Evolutionary conservation across 306 rosid species (phyloP).

Genomic region (Mucuna pruriens): DNA sequence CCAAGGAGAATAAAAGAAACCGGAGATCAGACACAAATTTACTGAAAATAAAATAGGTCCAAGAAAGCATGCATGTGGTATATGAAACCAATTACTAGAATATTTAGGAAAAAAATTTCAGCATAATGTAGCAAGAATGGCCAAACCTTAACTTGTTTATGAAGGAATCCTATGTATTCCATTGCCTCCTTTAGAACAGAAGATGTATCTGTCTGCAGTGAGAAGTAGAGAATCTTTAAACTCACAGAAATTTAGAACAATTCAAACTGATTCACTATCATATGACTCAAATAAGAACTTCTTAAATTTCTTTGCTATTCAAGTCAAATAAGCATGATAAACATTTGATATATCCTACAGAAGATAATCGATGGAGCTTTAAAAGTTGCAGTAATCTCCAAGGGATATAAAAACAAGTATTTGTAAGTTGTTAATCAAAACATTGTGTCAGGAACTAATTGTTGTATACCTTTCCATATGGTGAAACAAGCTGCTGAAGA

Average conservation of each 20-base stretch:
- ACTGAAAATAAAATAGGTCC: neutral
- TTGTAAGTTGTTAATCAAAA: neutral
- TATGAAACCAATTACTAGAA: constrained; percentile 21
- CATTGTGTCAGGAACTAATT: constrained; percentile 21
- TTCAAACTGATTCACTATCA: constrained; percentile 9
- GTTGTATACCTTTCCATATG: constrained; percentile 83
- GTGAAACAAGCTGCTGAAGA: constrained; percentile 97
- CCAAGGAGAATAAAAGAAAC: neutral
- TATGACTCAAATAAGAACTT: neutral
- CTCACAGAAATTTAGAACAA: constrained; percentile 2
- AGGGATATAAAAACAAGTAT: neutral
- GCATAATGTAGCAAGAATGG: constrained; percentile 40
- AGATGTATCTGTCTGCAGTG: constrained; percentile 95
- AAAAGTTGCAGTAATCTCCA: constrained; percentile 12
- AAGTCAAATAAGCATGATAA: constrained; percentile 16
- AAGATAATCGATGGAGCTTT: constrained; percentile 5
- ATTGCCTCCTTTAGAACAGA: constrained; percentile 92
- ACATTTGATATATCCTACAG: neutral
- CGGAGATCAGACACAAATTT: neutral
- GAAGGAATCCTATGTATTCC: constrained; percentile 94
- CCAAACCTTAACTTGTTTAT: constrained; percentile 95
- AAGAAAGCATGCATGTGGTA: constrained; percentile 1
- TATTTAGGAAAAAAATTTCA: constrained; percentile 2
- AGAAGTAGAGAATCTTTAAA: constrained; percentile 35
- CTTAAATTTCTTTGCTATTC: neutral